phyloP scores from a whole-genome alignment of 345 rosid genomes.

The Microcos paniculata region DNA sequence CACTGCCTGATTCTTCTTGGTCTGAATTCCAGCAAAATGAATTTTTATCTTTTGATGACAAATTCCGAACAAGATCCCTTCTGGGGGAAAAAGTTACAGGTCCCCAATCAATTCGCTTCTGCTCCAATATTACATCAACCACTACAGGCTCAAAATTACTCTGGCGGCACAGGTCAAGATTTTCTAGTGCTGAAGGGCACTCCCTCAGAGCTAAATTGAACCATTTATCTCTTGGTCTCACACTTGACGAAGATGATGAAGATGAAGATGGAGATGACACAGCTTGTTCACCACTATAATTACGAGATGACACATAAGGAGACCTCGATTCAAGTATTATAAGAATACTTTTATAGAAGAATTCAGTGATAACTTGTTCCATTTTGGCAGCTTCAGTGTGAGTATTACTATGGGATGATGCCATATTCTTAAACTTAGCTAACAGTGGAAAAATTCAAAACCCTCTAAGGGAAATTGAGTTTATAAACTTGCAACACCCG shows the following conservation, averaged over 20 bases:
- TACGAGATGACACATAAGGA: conserved; percentile 75
- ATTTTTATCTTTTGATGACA: conserved; percentile 45
- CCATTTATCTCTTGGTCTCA: conserved; percentile 89
- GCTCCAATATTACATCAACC: conserved; percentile 82
- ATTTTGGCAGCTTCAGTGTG: conserved; percentile 67
- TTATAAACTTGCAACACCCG: not conserved
- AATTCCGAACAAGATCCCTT: conserved; percentile 49
- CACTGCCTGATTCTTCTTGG: conserved; percentile 61
- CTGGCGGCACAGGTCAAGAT: conserved; percentile 69
- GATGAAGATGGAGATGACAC: conserved; percentile 79
- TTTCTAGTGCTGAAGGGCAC: conserved; percentile 82
- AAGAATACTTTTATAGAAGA: conserved; percentile 85
- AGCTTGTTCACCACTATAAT: conserved; percentile 78
- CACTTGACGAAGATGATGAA: conserved; percentile 75
- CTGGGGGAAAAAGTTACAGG: conserved; percentile 42
- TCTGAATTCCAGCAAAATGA: conserved; percentile 54
- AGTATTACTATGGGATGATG: conserved; percentile 48
- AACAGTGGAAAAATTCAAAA: conserved; percentile 17
- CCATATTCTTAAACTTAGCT: conserved; percentile 32
- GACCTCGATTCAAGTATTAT: conserved; percentile 90
- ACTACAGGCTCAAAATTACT: conserved; percentile 74
- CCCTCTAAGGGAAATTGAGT: not conserved
- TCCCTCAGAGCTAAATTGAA: conserved; percentile 91
- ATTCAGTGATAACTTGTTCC: conserved; percentile 89
- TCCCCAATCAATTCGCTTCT: conserved; percentile 51